Evolutionary conservation across 164 flowering plant species (phyloP).

Genomic region (Dillenia turbinata): DNA sequence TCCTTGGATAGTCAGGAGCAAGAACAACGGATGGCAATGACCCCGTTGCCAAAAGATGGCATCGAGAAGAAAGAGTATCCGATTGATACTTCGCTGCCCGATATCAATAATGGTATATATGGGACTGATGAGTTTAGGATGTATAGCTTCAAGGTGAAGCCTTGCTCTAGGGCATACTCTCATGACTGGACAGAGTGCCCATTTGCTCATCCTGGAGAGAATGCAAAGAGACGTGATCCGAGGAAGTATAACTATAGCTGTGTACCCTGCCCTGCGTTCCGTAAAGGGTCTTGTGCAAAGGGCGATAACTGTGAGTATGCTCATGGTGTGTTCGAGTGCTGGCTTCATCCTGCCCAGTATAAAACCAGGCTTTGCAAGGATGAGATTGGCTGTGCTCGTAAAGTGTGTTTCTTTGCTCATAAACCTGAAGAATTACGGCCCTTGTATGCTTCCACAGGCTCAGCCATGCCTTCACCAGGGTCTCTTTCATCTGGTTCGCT

Average conservation of each 20-base stretch:
- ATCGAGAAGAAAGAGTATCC: slow-evolving; percentile 78
- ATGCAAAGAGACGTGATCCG: slow-evolving; percentile 88
- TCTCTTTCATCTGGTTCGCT: slow-evolving; percentile 30
- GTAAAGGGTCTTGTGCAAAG: slow-evolving; percentile 71
- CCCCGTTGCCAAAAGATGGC: slow-evolving; percentile 26
- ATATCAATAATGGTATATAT: slow-evolving; percentile 74
- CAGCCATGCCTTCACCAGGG: slow-evolving; percentile 77
- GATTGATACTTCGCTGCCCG: slow-evolving; percentile 64
- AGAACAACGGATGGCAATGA: slow-evolving; percentile 6
- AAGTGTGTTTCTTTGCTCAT: slow-evolving; percentile 96
- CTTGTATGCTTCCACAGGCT: slow-evolving; percentile 83
- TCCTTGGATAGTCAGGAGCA: slow-evolving; percentile 21
- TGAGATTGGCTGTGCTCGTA: slow-evolving; percentile 69
- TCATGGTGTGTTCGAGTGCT: slow-evolving; percentile 92
- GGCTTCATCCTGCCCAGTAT: slow-evolving; percentile 97
- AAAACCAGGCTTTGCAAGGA: slow-evolving; percentile 90
- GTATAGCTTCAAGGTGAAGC: slow-evolving; percentile 90
- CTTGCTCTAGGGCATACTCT: slow-evolving; percentile 89
- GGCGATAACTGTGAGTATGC: slow-evolving; percentile 91
- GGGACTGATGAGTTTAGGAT: slow-evolving; percentile 90
- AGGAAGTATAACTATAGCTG: slow-evolving; percentile 78
- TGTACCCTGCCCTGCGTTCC: slow-evolving; percentile 93
- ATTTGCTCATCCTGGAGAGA: slow-evolving; percentile 94
- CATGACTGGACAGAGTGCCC: slow-evolving; percentile 99
- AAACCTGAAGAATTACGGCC: slow-evolving; percentile 77